These are phyloP conservation scores for Wickerhamomyces rabaulensis DNA, from an alignment of 805 yeast genomes.

Conservation along the genomic window DNA sequence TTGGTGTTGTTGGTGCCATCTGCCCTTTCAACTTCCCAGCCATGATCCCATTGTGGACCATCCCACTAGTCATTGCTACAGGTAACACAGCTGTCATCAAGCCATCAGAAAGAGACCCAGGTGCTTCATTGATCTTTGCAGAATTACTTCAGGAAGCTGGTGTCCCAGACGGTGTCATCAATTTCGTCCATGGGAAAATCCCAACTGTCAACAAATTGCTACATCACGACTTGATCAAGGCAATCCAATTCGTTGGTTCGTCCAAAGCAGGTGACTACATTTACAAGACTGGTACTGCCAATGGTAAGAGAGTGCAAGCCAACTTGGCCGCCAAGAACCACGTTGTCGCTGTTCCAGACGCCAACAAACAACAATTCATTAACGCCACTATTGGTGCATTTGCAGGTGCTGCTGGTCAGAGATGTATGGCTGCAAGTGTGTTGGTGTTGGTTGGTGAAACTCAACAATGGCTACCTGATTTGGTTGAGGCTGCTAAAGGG, in stretches of 20 bases:
- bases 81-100: constrained; percentile 72
- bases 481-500: constrained; percentile 50
- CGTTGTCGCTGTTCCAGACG: constrained; percentile 67
- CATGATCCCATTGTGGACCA: constrained; percentile 61
- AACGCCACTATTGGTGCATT: constrained; percentile 70
- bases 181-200: constrained; percentile 67
- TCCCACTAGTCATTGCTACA: constrained; percentile 52
- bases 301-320: constrained; percentile 74
- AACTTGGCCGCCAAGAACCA: constrained; percentile 77
- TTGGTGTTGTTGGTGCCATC: constrained; percentile 74
- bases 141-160: constrained; percentile 69
- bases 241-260: constrained; percentile 73
- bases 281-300: constrained; percentile 58
- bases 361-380: constrained; percentile 57
- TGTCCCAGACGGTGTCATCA: constrained; percentile 65
- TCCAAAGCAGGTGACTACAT: constrained; percentile 73
- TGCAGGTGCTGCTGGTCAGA: constrained; percentile 81
- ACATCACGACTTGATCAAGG: constrained; percentile 66
- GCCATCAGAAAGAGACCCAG: constrained; percentile 72
- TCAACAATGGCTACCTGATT: constrained; percentile 57
- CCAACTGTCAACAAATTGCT: constrained; percentile 65
- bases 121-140: constrained; percentile 68
- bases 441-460: constrained; percentile 64
- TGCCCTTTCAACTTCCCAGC: constrained; percentile 83
- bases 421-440: constrained; percentile 78